These are phyloP conservation scores for Stachybotrys chlorohalonatus DNA, from an alignment of 2,329 filamentous ascomycete species.

Conservation along the genomic window DNA sequence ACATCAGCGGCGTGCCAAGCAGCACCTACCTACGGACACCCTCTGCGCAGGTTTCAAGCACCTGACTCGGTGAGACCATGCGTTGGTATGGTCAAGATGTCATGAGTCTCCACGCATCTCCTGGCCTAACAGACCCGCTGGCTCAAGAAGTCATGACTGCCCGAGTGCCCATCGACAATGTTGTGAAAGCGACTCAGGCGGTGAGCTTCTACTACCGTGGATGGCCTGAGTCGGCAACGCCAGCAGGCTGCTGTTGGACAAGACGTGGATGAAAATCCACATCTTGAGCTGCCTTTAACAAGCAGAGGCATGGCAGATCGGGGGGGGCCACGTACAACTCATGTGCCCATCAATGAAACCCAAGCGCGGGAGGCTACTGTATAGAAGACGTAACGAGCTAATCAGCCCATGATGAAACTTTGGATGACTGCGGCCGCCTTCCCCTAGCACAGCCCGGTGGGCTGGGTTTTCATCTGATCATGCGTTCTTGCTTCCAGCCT, in stretches of 20 bases:
- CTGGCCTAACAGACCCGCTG: neutral
- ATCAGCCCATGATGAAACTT: neutral
- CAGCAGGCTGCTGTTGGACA: too few species aligned
- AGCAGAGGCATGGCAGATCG: too few species aligned
- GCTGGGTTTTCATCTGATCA: neutral
- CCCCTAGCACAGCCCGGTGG: too few species aligned
- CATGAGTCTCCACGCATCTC: neutral
- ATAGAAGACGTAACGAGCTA: neutral
- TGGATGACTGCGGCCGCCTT: neutral
- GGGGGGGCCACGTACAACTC: neutral
- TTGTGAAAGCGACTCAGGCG: too few species aligned
- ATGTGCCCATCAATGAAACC: neutral
- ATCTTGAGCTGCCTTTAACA: too few species aligned
- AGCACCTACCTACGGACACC: neutral
- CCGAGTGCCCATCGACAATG: too few species aligned
- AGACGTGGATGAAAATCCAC: too few species aligned
- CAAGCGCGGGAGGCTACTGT: neutral
- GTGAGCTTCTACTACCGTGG: too few species aligned
- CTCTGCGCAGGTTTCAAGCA: neutral
- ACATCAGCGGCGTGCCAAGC: too few species aligned
- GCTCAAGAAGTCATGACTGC: neutral
- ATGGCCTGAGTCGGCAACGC: too few species aligned
- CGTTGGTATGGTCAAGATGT: neutral
- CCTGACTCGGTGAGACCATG: neutral
- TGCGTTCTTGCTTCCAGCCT: neutral